Percentiles rank a stretch among this genome's conserved stretches.
Conservation (phyloP, 2,329 filamentous ascomycete species). For the Neonectria ditissima region DNA sequence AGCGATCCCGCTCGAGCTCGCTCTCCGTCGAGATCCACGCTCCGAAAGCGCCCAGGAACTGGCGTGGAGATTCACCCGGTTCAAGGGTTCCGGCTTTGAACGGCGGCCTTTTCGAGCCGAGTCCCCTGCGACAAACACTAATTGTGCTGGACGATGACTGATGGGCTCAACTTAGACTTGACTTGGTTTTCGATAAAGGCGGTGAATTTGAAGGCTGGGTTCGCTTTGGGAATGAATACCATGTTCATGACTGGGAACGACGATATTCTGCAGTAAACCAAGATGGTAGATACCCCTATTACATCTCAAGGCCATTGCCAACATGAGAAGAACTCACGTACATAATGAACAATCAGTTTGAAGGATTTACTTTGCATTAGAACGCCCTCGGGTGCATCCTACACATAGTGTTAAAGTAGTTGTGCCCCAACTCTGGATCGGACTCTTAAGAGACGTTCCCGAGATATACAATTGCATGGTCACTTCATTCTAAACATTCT, state of each 20-base stretch:
- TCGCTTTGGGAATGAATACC: background rate
- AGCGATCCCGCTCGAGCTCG: constrained; percentile 17
- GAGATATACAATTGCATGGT: background rate
- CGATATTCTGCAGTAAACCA: background rate
- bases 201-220: background rate
- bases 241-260: background rate
- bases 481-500: background rate
- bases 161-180: background rate
- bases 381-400: background rate
- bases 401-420: no score
- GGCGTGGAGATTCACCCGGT: background rate
- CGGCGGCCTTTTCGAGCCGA: constrained; percentile 24
- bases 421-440: background rate
- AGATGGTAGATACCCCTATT: background rate
- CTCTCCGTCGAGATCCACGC: constrained; percentile 28
- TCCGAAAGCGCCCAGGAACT: constrained; percentile 13
- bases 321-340: background rate
- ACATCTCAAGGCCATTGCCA: background rate
- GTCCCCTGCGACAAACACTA: constrained; percentile 30
- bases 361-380: background rate
- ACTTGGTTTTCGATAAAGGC: background rate
- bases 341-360: background rate
- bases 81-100: background rate
- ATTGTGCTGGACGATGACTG: constrained; percentile 15
- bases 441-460: background rate